These are phyloP conservation scores for Colletotrichum tropicale DNA, from an alignment of 2,329 filamentous ascomycete species.

Conservation along the genomic window DNA sequence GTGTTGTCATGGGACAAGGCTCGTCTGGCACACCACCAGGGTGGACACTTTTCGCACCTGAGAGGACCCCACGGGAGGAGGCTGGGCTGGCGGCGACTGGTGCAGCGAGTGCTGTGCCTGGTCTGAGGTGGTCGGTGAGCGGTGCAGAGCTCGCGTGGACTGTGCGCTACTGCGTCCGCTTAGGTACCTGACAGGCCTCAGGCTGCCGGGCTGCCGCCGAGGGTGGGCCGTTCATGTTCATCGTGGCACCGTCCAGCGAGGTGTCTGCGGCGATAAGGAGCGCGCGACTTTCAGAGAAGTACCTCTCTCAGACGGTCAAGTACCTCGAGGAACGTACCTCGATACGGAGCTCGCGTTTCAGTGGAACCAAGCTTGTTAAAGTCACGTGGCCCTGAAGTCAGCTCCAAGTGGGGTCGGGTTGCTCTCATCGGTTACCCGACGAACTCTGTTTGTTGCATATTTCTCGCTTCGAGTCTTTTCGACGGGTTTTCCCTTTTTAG, in stretches of 20 bases:
- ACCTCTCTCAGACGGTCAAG: not conserved
- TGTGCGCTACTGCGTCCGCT: not conserved
- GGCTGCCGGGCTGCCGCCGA: not conserved
- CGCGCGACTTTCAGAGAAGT: not conserved
- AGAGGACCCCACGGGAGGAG: not conserved
- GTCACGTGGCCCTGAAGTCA: not conserved
- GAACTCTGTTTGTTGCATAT: not conserved
- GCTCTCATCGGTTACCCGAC: not conserved
- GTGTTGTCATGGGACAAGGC: conserved; percentile 14
- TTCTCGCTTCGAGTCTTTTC: not conserved
- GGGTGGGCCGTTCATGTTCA: not conserved
- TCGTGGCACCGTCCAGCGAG: not conserved
- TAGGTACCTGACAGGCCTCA: not conserved
- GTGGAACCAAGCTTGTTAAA: not conserved
- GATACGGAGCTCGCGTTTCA: not conserved
- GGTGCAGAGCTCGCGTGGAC: conserved; percentile 1
- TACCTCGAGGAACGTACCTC: not conserved
- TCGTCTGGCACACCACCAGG: not conserved
- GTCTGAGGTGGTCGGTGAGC: not conserved
- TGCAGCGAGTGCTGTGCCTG: not conserved
- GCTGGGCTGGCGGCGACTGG: not conserved
- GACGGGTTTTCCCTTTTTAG: not conserved
- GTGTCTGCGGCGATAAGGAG: not conserved
- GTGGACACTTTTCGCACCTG: not conserved
- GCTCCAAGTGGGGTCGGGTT: not conserved